phyloP scores from a whole-genome alignment of 139 green algal species.

The Picochlorum sp. region DNA sequence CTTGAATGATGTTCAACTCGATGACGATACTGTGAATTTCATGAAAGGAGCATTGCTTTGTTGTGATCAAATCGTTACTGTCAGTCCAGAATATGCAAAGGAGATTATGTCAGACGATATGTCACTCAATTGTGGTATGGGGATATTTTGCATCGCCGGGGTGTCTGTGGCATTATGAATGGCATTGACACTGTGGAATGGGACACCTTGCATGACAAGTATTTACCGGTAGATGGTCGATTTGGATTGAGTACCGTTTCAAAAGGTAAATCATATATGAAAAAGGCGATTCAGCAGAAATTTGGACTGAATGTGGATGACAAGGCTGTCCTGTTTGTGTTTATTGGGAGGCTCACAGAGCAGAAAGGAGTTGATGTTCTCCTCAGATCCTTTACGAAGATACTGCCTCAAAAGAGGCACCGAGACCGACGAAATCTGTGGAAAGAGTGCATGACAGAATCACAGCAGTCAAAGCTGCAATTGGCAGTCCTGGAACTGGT shows the following conservation, averaged over 20 bases:
- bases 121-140: conserved; percentile 23
- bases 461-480: conserved; percentile 19
- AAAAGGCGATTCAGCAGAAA: conserved; percentile 47
- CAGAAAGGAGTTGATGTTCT: conserved; percentile 84
- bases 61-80: conserved; percentile 59
- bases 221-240: conserved; percentile 38
- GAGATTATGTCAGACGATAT: conserved; percentile 37
- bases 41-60: conserved; percentile 48
- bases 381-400: conserved; percentile 44
- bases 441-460: background rate
- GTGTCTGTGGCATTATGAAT: conserved; percentile 64
- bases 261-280: conserved; percentile 54
- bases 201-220: conserved; percentile 51
- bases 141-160: conserved; percentile 13
- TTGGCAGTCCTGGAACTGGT: conserved; percentile 41
- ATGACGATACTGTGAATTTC: conserved; percentile 50
- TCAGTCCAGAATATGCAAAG: conserved; percentile 57
- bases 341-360: conserved; percentile 64
- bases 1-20: background rate
- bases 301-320: conserved; percentile 47
- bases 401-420: conserved; percentile 34
- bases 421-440: background rate
- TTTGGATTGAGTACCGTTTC: conserved; percentile 27
- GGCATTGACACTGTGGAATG: conserved; percentile 54
- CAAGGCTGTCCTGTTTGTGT: conserved; percentile 51